Percentiles rank a stretch among this genome's conserved stretches.
Conservation (phyloP, 306 rosid genomes). For the Prunus dulcis region DNA sequence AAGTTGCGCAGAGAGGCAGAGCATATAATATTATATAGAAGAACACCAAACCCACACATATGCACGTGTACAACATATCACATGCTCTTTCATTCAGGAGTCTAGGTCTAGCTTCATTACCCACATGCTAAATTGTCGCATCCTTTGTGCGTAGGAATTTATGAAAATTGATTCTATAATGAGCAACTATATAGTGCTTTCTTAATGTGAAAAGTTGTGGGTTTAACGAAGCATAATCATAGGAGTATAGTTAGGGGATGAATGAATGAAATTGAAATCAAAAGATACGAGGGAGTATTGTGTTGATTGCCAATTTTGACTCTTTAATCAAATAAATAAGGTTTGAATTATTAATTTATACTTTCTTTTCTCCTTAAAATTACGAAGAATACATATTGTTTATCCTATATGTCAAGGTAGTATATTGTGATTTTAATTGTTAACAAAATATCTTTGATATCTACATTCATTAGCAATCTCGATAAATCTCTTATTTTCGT, state of each 20-base stretch:
- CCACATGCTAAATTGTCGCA: conserved; percentile 41
- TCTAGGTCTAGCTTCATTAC: conserved; percentile 21
- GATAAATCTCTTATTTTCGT: background rate
- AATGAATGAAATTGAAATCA: background rate
- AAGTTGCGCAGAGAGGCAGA: conserved; percentile 31
- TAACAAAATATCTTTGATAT: background rate
- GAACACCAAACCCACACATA: conserved; percentile 3
- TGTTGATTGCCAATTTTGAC: background rate
- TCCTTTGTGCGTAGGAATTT: background rate
- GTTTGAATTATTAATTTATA: too few species aligned
- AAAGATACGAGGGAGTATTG: background rate
- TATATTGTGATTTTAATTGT: too few species aligned
- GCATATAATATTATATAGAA: background rate
- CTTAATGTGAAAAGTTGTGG: background rate
- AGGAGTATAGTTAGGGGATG: background rate
- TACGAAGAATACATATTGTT: too few species aligned
- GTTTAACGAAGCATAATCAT: background rate
- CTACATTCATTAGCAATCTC: background rate
- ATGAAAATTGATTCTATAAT: background rate
- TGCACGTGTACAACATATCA: conserved; percentile 71
- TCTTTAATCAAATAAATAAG: background rate
- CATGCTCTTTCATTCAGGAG: conserved; percentile 39
- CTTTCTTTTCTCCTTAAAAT: too few species aligned
- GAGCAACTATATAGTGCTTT: background rate
- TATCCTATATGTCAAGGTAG: too few species aligned